phyloP scores from a whole-genome alignment of 768 basidiomycete genomes.

The Pleurotus citrinopileatus region DNA sequence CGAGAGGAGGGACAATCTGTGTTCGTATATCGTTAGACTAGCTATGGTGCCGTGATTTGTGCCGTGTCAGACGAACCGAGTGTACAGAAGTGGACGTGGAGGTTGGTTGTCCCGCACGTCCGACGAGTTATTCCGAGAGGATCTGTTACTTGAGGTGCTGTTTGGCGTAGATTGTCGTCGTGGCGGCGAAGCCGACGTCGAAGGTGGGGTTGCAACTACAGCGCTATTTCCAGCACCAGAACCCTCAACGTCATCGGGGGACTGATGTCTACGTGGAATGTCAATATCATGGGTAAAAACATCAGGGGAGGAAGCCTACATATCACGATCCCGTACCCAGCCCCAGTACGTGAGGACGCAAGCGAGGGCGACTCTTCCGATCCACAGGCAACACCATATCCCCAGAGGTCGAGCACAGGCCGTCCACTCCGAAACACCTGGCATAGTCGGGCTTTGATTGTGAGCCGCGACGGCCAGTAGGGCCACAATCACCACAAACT shows the following conservation, averaged over 20 bases:
- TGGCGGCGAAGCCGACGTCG: slow-evolving; percentile 9
- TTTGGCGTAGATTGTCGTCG: neutral
- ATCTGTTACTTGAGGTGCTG: neutral
- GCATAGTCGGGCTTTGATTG: slow-evolving; percentile 37
- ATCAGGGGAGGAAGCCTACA: slow-evolving; percentile 20
- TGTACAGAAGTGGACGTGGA: slow-evolving; percentile 29
- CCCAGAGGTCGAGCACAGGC: slow-evolving; percentile 56
- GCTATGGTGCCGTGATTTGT: too few species aligned
- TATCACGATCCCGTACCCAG: slow-evolving; percentile 32
- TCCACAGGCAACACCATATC: slow-evolving; percentile 55
- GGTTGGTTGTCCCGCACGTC: slow-evolving; percentile 6
- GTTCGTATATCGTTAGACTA: too few species aligned
- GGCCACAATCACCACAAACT: slow-evolving; percentile 49
- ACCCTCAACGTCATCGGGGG: neutral
- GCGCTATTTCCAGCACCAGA: slow-evolving; percentile 8
- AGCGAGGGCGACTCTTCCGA: slow-evolving; percentile 42
- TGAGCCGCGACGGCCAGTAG: slow-evolving; percentile 42
- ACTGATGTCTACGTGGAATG: neutral
- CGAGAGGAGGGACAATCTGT: slow-evolving; percentile 59
- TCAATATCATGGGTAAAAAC: slow-evolving; percentile 15
- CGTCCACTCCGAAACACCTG: slow-evolving; percentile 41
- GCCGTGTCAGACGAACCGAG: slow-evolving; percentile 33
- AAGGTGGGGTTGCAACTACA: neutral
- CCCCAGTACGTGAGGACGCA: slow-evolving; percentile 48
- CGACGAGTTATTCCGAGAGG: neutral